A percentile compares a stretch with the other conserved stretches of the same genome.
Evolutionary conservation across 2,329 filamentous ascomycete species (phyloP).

Genomic region (Penicillium sp.): DNA sequence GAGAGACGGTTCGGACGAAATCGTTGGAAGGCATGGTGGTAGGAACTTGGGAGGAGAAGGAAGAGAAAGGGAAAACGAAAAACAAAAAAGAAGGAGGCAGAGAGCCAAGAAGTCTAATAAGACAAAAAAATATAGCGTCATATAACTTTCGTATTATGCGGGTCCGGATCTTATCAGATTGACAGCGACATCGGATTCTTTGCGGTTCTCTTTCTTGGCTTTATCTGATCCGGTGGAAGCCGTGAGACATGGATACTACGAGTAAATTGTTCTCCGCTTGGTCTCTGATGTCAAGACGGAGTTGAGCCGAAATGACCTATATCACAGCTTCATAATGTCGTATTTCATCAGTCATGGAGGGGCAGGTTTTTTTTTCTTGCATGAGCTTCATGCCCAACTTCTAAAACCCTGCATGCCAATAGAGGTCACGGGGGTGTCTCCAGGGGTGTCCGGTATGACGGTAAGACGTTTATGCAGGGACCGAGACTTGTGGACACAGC

Average conservation of each 20-base stretch:
- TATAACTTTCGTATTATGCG: not conserved
- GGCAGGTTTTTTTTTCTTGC: not conserved
- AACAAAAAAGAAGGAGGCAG: not conserved
- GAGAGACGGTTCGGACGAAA: slow-evolving; percentile 21
- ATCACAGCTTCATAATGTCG: not conserved
- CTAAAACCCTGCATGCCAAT: not conserved
- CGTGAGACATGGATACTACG: not conserved
- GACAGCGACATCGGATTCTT: slow-evolving; percentile 11
- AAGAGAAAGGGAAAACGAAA: not conserved
- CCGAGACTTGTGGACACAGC: not conserved
- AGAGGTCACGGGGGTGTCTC: not conserved
- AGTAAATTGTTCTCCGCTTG: not conserved
- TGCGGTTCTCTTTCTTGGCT: slow-evolving; percentile 7
- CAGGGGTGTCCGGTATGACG: not conserved
- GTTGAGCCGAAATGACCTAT: not conserved
- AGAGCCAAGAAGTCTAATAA: not conserved
- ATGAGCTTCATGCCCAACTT: not conserved
- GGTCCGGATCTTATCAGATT: slow-evolving; percentile 14
- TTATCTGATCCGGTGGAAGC: slow-evolving; percentile 2
- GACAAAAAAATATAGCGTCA: not conserved
- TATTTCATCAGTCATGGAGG: not conserved
- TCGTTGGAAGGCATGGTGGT: slow-evolving; percentile 31
- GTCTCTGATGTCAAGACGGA: not conserved
- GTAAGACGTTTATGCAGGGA: not conserved
- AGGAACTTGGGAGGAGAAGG: not conserved